Evolutionary conservation across 1,139 yeast genomes (phyloP).

Genomic region (Taphrina confusa): DNA sequence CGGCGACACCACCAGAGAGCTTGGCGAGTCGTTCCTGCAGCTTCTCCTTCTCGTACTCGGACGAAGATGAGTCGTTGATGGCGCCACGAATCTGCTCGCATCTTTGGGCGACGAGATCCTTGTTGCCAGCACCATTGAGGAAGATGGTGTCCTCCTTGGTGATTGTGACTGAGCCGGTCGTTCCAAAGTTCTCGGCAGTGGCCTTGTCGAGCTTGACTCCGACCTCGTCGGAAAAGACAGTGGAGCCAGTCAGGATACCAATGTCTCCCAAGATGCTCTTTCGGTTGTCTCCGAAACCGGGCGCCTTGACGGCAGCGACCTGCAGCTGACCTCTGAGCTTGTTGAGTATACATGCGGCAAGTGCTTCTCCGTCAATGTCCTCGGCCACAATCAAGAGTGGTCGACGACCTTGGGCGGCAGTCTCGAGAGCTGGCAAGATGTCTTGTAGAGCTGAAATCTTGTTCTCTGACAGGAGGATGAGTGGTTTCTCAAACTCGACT

Average conservation of each 20-base stretch:
- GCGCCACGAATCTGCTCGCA: conserved; percentile 94
- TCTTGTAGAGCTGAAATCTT: conserved; percentile 92
- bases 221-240: conserved; percentile 97
- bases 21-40: conserved; percentile 98
- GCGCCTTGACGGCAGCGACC: conserved; percentile 98
- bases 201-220: conserved; percentile 97
- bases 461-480: conserved; percentile 86
- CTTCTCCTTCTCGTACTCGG: conserved; percentile 96
- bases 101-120: conserved; percentile 83
- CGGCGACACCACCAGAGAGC: conserved; percentile 99
- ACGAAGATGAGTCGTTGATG: conserved; percentile 67
- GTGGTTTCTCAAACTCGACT: conserved; percentile 96
- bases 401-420: conserved; percentile 92
- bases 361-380: conserved; percentile 97
- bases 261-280: conserved; percentile 96
- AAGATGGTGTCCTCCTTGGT: conserved; percentile 97
- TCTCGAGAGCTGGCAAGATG: conserved; percentile 88
- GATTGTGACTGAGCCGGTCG: conserved; percentile 88
- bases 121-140: conserved; percentile 92
- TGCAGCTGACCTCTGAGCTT: conserved; percentile 98
- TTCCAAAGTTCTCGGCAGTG: conserved; percentile 86
- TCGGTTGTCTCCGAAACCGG: conserved; percentile 99
- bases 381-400: conserved; percentile 94
- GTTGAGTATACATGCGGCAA: conserved; percentile 97
- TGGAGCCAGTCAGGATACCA: conserved; percentile 95